Base-by-base conservation (phyloP, 2,329 filamentous ascomycete genomes). In the Camillea tinctor region DNA sequence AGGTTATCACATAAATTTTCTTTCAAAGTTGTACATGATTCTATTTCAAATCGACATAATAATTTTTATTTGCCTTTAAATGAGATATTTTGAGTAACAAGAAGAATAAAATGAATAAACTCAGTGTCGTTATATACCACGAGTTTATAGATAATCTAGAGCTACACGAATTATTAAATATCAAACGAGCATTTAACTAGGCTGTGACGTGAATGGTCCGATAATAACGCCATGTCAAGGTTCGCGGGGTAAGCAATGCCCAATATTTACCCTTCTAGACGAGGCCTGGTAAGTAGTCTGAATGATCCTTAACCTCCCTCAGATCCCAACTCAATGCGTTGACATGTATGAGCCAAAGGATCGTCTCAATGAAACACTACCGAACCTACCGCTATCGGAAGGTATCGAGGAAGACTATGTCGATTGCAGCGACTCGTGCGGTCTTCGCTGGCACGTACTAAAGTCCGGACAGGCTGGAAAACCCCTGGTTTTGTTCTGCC, bases 381-480 rank as follows among this genome's bases (percentile, higher is more conserved):
- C 67, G 1, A 59, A 62, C 2, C 60, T 72, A 17, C 66, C 64
- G 22, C 77, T 90, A 2, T 84, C 86, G 1, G 40, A 74, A 19
- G 81, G 80, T 23, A 76, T 90, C 54, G 77, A 75, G 17, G 82
- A 85, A 58, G 81, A 82, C 65, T 83, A 84, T 64, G 70, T 89
- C 64, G 77, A 83, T 68, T 86, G 72, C 62, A 69, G 64, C 8
- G 59, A 66, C 1, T 72, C 85, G 52, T 82, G 80, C 65, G 82
- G 83, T 55, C 79, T 90, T 20, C 85, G 79, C 21, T 87, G 85
- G 72, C 88, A 91, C 72, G 72, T 86, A 40, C 77, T 89, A 19
- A 80, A 83, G 65, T 78, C 85, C 17, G 84, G 85, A 2, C 59
- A 69, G 15, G 71, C 68, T 15, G 67, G 74, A 22, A 78, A 76